Base-by-base conservation (phyloP, 257 asterid genomes). In the Orobanche coerulescens region DNA sequence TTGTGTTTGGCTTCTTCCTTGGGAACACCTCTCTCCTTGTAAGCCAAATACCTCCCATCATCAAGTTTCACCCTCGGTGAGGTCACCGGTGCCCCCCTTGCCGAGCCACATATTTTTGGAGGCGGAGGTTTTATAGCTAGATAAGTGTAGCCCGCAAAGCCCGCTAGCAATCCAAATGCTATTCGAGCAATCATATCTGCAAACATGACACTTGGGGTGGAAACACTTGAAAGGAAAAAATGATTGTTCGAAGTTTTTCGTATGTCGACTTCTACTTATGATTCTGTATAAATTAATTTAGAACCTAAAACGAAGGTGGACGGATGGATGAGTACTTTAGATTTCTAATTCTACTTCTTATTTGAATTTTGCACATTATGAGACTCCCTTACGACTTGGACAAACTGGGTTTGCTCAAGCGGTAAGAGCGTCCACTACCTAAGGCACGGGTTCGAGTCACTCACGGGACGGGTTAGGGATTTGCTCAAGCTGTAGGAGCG, bases 41-140 rank as follows among this genome's bases (percentile, higher is more conserved):
- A 89, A 2, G 95, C 79, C 78, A 89, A 70, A 77, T 80, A 76
- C 78, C 96, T 82, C 60, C 95, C 96, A 39, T 89, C 87, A 13
- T 63, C 70, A 26, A 86, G 86, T 61, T 79, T 76, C 63, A 84
- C 69, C 73, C 96, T 78, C 11, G 84, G 83, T 1, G 95, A 86
- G 51, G 77, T 77, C 62, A 82, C 85, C 1, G 77, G 87, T 58
- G 96, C 94, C 20, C 95, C 95, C 28, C 84, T 88, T 1, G 79
- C 80, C 1, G 88, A 76, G 61, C 96, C 88, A 39, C 95, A 88
- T 58, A 71, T 57, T 71, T 73, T 85, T 18, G 95, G 80, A 61
- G 85, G 61, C 2, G 83, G 81, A 3, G 95, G 87, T 73, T 62
- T 82, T 46, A 82, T 42, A 8, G 83, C 74, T 28, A 80, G 44